Conservation (phyloP, 306 rosid species). For the Glycyrrhiza uralensis region DNA sequence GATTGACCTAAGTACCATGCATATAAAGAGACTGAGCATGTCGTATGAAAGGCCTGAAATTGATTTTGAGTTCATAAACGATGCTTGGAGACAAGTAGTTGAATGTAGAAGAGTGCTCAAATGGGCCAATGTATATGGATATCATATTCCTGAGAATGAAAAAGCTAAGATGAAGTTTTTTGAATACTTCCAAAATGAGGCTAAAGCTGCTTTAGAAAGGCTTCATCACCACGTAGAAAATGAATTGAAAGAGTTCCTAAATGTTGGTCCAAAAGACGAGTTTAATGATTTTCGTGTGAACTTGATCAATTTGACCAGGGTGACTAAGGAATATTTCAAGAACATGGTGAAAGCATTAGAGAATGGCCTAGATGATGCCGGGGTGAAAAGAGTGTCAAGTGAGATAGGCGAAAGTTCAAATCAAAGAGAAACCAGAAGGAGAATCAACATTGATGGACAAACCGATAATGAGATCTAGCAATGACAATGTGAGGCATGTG, state of each 20-base stretch:
- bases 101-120: constrained; percentile 51
- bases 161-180: constrained; percentile 28
- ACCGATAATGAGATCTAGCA: neutral
- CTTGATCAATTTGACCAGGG: constrained; percentile 7
- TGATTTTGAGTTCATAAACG: constrained; percentile 35
- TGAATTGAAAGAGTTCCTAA: neutral
- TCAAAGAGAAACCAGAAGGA: neutral
- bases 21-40: constrained; percentile 33
- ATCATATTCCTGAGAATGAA: constrained; percentile 34
- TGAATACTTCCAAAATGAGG: constrained; percentile 30
- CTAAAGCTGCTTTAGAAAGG: constrained; percentile 37
- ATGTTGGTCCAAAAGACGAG: neutral
- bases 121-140: constrained; percentile 60
- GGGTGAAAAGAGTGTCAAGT: neutral
- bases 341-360: neutral
- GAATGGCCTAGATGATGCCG: neutral
- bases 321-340: constrained; percentile 25
- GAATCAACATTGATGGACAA: neutral
- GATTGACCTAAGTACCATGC: neutral
- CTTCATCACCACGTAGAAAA: constrained; percentile 28
- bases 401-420: neutral
- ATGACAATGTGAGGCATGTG: neutral
- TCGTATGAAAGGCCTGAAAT: constrained; percentile 13
- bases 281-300: neutral
- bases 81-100: constrained; percentile 48